Evolutionary conservation across 2,329 filamentous ascomycete species (phyloP).

Genomic region (Ophiobolus disseminans): DNA sequence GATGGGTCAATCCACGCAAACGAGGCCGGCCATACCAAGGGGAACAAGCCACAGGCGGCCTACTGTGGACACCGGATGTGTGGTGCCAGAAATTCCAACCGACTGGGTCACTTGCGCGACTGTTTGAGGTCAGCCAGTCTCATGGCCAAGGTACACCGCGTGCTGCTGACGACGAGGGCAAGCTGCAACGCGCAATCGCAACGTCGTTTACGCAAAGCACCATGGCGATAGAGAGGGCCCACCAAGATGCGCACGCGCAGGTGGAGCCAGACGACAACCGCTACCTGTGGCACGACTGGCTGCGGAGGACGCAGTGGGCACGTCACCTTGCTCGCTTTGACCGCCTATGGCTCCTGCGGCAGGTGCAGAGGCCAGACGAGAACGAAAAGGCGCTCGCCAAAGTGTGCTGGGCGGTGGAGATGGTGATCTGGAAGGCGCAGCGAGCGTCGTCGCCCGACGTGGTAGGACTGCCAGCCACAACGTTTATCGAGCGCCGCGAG

Average conservation of each 20-base stretch:
- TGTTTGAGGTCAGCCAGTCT: background rate
- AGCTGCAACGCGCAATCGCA: background rate
- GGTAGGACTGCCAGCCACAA: conserved; percentile 7
- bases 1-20: background rate
- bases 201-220: conserved; percentile 1
- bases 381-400: conserved; percentile 3
- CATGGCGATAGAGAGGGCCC: background rate
- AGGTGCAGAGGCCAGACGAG: conserved; percentile 1
- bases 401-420: conserved; percentile 4
- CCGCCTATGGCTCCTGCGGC: conserved; percentile 5
- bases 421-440: conserved; percentile 12
- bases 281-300: conserved; percentile 3
- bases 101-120: conserved; percentile 1
- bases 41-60: background rate
- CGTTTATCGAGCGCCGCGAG: conserved; percentile 8
- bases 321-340: conserved; percentile 12
- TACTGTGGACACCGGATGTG: background rate
- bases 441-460: conserved; percentile 2
- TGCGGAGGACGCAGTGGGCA: conserved; percentile 3
- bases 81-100: conserved; percentile 5
- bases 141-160: background rate
- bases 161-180: background rate
- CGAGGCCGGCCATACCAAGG: background rate
- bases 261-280: conserved; percentile 1
- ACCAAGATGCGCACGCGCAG: background rate